Evolutionary conservation across 371 early-diverging fungal genomes (phyloP).

Genomic region (Mitosporidium daphniae): DNA sequence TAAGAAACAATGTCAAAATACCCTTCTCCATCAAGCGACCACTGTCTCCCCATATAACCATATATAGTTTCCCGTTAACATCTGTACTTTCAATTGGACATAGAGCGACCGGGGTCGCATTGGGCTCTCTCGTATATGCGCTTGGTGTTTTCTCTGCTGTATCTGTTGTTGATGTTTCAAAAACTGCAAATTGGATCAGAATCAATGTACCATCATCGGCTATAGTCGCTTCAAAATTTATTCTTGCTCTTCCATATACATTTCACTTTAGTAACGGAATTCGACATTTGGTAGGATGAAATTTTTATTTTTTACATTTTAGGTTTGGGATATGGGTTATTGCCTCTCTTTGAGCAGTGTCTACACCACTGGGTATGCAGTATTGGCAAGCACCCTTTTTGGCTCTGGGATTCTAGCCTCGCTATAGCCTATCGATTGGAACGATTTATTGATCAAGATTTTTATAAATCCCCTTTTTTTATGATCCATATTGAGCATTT

Average conservation of each 20-base stretch:
- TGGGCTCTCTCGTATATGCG: conserved; percentile 12
- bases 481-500: too few relatives aligned
- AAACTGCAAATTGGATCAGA: not conserved
- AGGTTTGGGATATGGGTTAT: conserved; percentile 36
- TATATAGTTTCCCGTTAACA: conserved; percentile 55
- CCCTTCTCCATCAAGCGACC: too few relatives aligned
- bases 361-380: conserved; percentile 34
- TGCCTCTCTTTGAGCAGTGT: conserved; percentile 29
- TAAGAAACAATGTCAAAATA: too few relatives aligned
- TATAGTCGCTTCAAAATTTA: conserved; percentile 6
- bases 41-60: conserved; percentile 31
- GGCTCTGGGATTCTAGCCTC: too few relatives aligned
- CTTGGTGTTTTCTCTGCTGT: not conserved
- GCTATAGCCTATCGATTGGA: too few relatives aligned
- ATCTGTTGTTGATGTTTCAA: not conserved
- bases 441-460: too few relatives aligned
- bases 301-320: not conserved
- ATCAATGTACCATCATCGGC: not conserved
- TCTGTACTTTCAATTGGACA: conserved; percentile 30
- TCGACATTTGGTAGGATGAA: conserved; percentile 19
- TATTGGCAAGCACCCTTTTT: too few relatives aligned
- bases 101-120: conserved; percentile 31
- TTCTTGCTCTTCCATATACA: conserved; percentile 16
- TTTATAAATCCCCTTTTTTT: too few relatives aligned
- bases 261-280: conserved; percentile 53